phyloP scores from a whole-genome alignment of 495 filamentous ascomycete genomes.

The Usnea hakonensis region DNA sequence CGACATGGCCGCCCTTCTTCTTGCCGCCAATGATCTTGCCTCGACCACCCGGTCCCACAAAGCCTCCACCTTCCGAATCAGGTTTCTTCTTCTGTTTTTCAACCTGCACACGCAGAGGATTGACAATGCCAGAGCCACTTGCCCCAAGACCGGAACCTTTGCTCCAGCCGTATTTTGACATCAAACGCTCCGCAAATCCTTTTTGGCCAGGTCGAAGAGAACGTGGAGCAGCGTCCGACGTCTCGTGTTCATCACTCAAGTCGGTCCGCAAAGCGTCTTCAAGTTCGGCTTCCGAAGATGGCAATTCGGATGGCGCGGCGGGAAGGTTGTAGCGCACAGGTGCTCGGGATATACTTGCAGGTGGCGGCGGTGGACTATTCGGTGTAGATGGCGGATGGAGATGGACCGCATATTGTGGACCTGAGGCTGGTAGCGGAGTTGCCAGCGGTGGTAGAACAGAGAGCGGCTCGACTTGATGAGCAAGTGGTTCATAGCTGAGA shows the following conservation, averaged over 20 bases:
- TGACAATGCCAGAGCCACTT: slow-evolving; percentile 67
- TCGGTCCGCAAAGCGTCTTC: slow-evolving; percentile 38
- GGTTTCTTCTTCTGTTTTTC: slow-evolving; percentile 74
- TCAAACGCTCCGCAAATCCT: slow-evolving; percentile 75
- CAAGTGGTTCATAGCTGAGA: slow-evolving; percentile 10
- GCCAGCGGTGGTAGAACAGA: slow-evolving; percentile 32
- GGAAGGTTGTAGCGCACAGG: slow-evolving; percentile 77
- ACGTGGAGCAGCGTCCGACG: slow-evolving; percentile 40
- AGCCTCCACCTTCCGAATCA: slow-evolving; percentile 74
- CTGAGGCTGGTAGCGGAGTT: slow-evolving; percentile 18
- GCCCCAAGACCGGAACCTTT: slow-evolving; percentile 83
- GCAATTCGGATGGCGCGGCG: slow-evolving; percentile 48
- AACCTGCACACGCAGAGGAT: slow-evolving; percentile 71
- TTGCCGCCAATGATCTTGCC: slow-evolving; percentile 76
- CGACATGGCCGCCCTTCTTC: slow-evolving; percentile 37
- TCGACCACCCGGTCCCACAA: slow-evolving; percentile 56
- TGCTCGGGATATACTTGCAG: slow-evolving; percentile 67
- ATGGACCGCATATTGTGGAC: slow-evolving; percentile 11
- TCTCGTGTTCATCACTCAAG: neutral
- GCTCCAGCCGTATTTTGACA: slow-evolving; percentile 85
- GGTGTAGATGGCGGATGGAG: slow-evolving; percentile 23
- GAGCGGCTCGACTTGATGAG: slow-evolving; percentile 25
- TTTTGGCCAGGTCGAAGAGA: slow-evolving; percentile 70
- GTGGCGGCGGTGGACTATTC: slow-evolving; percentile 28
- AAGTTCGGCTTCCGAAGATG: slow-evolving; percentile 49